Percentiles rank a stretch among this genome's conserved stretches.
Conservation (phyloP, 139 green algal species). For the Ostreobium quekettii region DNA sequence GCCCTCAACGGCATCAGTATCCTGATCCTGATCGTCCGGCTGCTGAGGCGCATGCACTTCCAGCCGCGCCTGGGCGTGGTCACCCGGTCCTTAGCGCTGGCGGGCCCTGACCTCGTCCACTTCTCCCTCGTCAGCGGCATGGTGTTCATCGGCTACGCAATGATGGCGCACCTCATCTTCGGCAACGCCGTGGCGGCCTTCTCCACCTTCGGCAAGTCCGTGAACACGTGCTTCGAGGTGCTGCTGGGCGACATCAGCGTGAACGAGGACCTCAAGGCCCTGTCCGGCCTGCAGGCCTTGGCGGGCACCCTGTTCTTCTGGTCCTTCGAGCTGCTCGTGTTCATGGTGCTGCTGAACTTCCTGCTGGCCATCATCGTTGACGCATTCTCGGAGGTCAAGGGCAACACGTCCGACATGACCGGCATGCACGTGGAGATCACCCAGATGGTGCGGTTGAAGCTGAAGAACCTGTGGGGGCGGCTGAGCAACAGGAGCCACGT, state of each 20-base stretch:
- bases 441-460: slow-evolving; percentile 50
- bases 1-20: slow-evolving; percentile 75
- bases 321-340: slow-evolving; percentile 74
- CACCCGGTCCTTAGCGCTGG: slow-evolving; percentile 63
- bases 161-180: slow-evolving; percentile 81
- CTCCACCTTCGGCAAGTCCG: slow-evolving; percentile 45
- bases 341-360: slow-evolving; percentile 89
- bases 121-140: slow-evolving; percentile 69
- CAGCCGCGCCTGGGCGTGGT: slow-evolving; percentile 75
- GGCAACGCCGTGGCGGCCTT: slow-evolving; percentile 57
- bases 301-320: slow-evolving; percentile 72
- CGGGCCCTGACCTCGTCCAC: slow-evolving; percentile 68
- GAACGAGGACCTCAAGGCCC: slow-evolving; percentile 46
- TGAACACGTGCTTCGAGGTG: slow-evolving; percentile 79
- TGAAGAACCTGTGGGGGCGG: slow-evolving; percentile 38
- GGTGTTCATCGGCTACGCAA: slow-evolving; percentile 76
- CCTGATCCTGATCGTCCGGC: slow-evolving; percentile 64
- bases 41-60: slow-evolving; percentile 85
- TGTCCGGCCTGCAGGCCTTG: slow-evolving; percentile 55
- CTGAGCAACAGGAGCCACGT: slow-evolving; percentile 42
- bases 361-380: slow-evolving; percentile 81
- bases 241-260: slow-evolving; percentile 72
- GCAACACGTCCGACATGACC: slow-evolving; percentile 54
- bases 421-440: slow-evolving; percentile 60
- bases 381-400: slow-evolving; percentile 69